These are phyloP conservation scores for Dothiorella sarmentorum DNA, from an alignment of 2,329 filamentous ascomycete genomes.

Conservation along the genomic window DNA sequence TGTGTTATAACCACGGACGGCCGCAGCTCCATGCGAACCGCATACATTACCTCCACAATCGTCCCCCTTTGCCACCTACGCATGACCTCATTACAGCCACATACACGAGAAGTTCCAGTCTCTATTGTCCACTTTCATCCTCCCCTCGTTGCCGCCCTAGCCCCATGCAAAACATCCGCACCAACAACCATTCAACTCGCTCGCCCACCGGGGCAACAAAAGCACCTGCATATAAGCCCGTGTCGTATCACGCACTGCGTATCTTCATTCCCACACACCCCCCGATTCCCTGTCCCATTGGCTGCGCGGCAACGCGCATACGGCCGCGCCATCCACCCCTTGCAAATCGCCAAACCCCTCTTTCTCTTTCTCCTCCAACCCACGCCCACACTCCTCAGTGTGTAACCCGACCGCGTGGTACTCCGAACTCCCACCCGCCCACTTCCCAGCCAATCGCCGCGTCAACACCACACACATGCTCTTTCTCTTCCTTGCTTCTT, in stretches of 20 bases:
- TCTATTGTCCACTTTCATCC: no score
- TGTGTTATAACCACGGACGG: no score
- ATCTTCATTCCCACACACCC: neutral
- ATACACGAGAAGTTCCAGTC: slow-evolving; percentile 12
- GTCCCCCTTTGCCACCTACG: neutral
- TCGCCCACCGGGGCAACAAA: neutral
- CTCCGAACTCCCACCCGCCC: neutral
- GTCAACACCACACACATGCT: neutral
- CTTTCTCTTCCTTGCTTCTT: neutral
- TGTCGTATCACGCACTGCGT: slow-evolving; percentile 9
- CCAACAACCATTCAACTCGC: neutral
- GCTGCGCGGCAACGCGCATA: neutral
- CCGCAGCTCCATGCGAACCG: no score
- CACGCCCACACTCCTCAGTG: neutral
- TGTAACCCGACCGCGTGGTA: neutral
- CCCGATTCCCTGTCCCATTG: neutral
- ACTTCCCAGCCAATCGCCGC: neutral
- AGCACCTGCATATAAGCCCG: slow-evolving; percentile 5
- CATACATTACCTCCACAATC: neutral
- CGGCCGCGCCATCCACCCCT: neutral
- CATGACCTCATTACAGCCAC: neutral
- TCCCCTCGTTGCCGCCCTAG: neutral
- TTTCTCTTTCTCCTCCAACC: neutral
- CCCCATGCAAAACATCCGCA: neutral
- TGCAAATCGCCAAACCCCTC: neutral